A percentile compares a stretch with the other conserved stretches of the same genome.
Evolutionary conservation across 768 basidiomycete species (phyloP).

Genomic region (Galerina marginata): DNA sequence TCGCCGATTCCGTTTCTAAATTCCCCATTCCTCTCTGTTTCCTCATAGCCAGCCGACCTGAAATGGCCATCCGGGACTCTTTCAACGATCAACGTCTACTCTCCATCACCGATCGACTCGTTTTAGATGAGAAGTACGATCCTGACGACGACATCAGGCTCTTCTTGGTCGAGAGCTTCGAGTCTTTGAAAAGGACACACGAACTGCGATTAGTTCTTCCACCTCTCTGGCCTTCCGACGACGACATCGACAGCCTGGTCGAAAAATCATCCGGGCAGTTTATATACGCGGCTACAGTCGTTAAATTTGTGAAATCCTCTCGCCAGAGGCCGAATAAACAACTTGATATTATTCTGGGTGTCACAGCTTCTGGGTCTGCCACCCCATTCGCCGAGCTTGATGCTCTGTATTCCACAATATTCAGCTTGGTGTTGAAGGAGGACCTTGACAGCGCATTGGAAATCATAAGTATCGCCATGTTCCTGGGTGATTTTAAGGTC

Average conservation of each 20-base stretch:
- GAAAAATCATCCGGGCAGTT: slow-evolving; percentile 17
- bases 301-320: slow-evolving; percentile 7
- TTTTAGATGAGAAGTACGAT: slow-evolving; percentile 7
- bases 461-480: not conserved
- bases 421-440: not conserved
- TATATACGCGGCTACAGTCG: slow-evolving; percentile 14
- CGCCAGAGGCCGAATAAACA: not conserved
- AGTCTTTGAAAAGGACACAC: not conserved
- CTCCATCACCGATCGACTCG: not conserved
- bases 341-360: slow-evolving; percentile 3
- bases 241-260: slow-evolving; percentile 2
- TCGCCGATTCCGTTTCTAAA: too few relatives aligned
- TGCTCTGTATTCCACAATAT: slow-evolving; percentile 11
- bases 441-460: not conserved
- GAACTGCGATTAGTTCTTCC: not conserved
- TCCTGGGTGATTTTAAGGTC: too few relatives aligned
- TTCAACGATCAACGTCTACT: not conserved
- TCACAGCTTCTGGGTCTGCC: not conserved
- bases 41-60: slow-evolving; percentile 16
- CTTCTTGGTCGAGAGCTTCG: not conserved
- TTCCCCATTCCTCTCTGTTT: not conserved
- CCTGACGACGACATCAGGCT: slow-evolving; percentile 11
- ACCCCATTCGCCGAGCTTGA: slow-evolving; percentile 15
- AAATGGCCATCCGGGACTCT: not conserved
- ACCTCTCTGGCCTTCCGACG: not conserved